Evolutionary conservation across 352 stramenopile genomes (phyloP).

Genomic region (Pythium myriotylum): DNA sequence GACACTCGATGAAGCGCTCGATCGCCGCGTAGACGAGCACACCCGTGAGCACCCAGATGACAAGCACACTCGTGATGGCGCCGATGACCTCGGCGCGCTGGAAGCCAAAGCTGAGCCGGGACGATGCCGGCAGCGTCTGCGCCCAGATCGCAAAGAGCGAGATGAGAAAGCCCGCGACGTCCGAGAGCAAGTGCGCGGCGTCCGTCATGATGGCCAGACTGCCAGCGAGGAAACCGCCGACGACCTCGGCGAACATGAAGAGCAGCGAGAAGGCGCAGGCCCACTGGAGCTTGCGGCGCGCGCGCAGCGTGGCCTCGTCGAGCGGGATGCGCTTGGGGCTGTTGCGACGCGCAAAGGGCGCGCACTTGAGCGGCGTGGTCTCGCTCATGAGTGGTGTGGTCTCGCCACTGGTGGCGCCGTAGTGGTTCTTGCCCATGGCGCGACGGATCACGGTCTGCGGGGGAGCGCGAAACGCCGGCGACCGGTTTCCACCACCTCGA

Average conservation of each 20-base stretch:
- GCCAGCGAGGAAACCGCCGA: conserved; percentile 92
- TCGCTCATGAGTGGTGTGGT: conserved; percentile 53
- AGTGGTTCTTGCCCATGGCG: conserved; percentile 38
- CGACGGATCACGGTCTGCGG: not conserved
- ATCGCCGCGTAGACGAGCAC: conserved; percentile 95
- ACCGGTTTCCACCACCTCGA: not conserved
- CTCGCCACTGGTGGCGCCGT: conserved; percentile 51
- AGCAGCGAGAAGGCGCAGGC: conserved; percentile 83
- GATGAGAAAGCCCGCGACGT: conserved; percentile 80
- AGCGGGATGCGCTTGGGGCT: conserved; percentile 55
- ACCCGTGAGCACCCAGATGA: conserved; percentile 95
- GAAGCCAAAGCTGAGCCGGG: conserved; percentile 92
- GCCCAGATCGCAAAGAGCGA: conserved; percentile 85
- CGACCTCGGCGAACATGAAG: conserved; percentile 97
- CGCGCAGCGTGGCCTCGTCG: conserved; percentile 46
- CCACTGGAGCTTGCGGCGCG: conserved; percentile 71
- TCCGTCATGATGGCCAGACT: conserved; percentile 96
- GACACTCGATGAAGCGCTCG: conserved; percentile 79
- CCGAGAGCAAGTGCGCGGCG: conserved; percentile 77
- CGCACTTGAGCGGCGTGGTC: conserved; percentile 55
- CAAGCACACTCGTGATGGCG: conserved; percentile 93
- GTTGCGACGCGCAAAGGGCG: conserved; percentile 24
- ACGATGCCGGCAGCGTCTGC: conserved; percentile 57
- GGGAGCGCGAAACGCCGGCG: not conserved
- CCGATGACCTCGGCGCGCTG: conserved; percentile 96